Evolutionary conservation across 164 flowering plant genomes (phyloP).

Genomic region (Sextonia rubra): DNA sequence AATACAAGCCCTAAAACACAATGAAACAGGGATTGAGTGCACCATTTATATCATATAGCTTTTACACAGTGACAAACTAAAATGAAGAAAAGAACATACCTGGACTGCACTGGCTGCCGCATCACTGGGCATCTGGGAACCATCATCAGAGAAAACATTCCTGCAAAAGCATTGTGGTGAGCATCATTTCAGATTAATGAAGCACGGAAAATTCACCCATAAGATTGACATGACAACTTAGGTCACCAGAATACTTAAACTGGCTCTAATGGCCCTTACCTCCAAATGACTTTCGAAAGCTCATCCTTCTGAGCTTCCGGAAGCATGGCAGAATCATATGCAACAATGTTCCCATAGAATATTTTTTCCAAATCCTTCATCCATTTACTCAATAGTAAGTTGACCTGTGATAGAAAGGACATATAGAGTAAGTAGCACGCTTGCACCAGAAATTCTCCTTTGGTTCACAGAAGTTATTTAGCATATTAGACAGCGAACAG

Average conservation of each 20-base stretch:
- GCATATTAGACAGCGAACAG: background rate
- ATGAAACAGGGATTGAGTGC: background rate
- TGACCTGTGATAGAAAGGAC: slow-evolving; percentile 51
- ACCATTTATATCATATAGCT: background rate
- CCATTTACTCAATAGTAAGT: slow-evolving; percentile 72
- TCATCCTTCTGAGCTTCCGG: slow-evolving; percentile 79
- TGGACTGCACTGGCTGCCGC: slow-evolving; percentile 55
- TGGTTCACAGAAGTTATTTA: background rate
- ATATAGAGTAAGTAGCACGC: background rate
- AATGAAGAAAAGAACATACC: slow-evolving; percentile 38
- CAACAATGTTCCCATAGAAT: slow-evolving; percentile 93
- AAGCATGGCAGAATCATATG: slow-evolving; percentile 85
- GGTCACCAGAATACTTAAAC: background rate
- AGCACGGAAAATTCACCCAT: background rate
- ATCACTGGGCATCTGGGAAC: slow-evolving; percentile 52
- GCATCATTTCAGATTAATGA: slow-evolving; percentile 1
- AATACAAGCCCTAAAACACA: background rate
- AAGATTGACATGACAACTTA: background rate
- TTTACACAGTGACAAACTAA: background rate
- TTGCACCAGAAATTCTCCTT: background rate
- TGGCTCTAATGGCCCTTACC: slow-evolving; percentile 32
- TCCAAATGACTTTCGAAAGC: slow-evolving; percentile 64
- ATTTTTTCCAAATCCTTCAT: slow-evolving; percentile 97
- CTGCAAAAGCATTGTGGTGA: slow-evolving; percentile 31
- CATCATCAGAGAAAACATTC: slow-evolving; percentile 92